Base-by-base conservation (phyloP, 1,284 basidiomycete species). In the Rhodotorula mucilaginosa region DNA sequence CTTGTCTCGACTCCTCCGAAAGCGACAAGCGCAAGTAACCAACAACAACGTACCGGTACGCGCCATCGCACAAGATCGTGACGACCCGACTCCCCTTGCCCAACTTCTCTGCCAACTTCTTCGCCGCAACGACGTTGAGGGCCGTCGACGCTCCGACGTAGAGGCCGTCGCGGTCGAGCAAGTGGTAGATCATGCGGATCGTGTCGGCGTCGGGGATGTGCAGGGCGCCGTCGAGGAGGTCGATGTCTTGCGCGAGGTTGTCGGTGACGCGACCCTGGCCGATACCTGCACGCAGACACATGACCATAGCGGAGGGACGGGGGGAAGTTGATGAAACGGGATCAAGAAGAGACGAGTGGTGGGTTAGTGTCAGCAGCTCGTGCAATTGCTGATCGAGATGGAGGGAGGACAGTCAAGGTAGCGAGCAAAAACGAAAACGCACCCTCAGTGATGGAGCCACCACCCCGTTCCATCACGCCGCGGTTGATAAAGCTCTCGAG, bases 101-200 rank as follows among this genome's bases (percentile, higher is more conserved):
- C 19, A 98, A 85, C 79, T 89, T 89, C 79, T 88, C 85, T 1
- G 93, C 96, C 64, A 99, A 86, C 80, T 97, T 89, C 29, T 88
- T 87, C 0, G 96, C 95, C 21, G 96, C 93, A 49, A 93, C 94
- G 31, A 98, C 93, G 80, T 99, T 99, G 73, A 99, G 83, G 3
- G 97, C 94, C 2, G 93, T 91, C 74, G 91, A 95, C 3, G 95
- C 95, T n/a, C 97, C 97, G 62, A 99, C 84, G 83, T 99, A 99
- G 51, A 99, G 80, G 1, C 97, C 97, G 81, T 98, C 97, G 59
- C 89, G 87, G 81, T 97, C 91, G 57, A 99, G 84, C 51, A 98
- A 84, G 67, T 93, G 88, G 82, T 97, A 99, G 60, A 99, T 84
- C 93, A 97, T 98, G 57, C 85, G 85, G 79, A 99, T 93, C 34